Percentiles rank a stretch among this genome's conserved stretches.
phyloP scores from a whole-genome alignment of 192 early-diverging fungal species.

The Umbelopsis isabellina region DNA sequence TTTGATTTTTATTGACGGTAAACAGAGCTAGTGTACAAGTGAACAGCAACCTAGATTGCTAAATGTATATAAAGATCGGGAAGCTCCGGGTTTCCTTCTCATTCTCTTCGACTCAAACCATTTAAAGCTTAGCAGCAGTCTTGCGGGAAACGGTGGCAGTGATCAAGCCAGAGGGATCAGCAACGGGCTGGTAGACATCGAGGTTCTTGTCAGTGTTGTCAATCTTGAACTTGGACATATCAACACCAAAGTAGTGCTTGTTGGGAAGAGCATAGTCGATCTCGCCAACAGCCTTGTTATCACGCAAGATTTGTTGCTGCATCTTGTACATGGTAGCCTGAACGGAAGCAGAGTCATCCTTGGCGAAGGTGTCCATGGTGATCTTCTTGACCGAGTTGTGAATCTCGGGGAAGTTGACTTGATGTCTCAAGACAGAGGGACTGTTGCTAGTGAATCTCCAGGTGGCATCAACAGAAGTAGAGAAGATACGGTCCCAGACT shows the following conservation, averaged over 20 bases:
- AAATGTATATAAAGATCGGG: conserved; percentile 1
- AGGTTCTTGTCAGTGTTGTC: conserved; percentile 68
- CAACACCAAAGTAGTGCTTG: conserved; percentile 76
- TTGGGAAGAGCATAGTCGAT: conserved; percentile 77
- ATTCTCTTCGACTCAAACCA: not conserved
- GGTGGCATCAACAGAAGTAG: conserved; percentile 70
- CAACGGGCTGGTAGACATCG: conserved; percentile 74
- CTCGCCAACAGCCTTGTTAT: conserved; percentile 59
- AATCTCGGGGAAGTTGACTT: conserved; percentile 57
- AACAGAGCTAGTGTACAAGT: conserved; percentile 16
- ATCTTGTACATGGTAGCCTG: conserved; percentile 83
- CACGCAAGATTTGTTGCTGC: conserved; percentile 64
- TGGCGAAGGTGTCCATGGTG: conserved; percentile 77
- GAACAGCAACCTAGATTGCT: not conserved
- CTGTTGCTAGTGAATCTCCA: conserved; percentile 58
- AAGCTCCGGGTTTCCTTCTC: conserved; percentile 17
- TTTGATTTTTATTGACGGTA: not conserved
- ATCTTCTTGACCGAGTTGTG: conserved; percentile 62
- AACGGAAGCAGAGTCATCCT: conserved; percentile 76
- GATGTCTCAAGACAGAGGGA: conserved; percentile 24
- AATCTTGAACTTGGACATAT: conserved; percentile 67
- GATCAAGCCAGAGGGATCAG: conserved; percentile 76
- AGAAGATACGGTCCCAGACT: conserved; percentile 78
- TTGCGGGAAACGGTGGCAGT: conserved; percentile 67
- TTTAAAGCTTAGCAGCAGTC: conserved; percentile 45